Conservation (phyloP, 116 monocot species). For the Dioscorea cayenensis region DNA sequence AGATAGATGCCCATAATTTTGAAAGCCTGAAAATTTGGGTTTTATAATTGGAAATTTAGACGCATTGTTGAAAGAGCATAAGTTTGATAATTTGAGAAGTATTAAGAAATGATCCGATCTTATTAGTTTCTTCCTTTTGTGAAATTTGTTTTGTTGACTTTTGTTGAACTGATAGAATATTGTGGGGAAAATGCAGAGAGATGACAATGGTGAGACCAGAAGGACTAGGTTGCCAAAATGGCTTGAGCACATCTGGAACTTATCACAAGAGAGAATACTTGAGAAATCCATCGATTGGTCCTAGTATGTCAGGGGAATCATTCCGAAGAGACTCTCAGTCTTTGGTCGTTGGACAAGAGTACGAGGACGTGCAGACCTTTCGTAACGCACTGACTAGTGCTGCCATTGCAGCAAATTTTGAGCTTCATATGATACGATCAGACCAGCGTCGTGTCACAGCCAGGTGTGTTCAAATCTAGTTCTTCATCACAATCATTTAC, state of each 20-base stretch:
- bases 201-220: neutral
- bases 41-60: neutral
- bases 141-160: neutral
- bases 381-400: constrained; percentile 44
- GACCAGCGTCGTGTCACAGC: constrained; percentile 59
- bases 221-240: constrained; percentile 4
- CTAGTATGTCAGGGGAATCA: constrained; percentile 22
- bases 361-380: constrained; percentile 51
- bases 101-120: too few relatives aligned
- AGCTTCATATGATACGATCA: constrained; percentile 53
- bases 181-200: constrained; percentile 17
- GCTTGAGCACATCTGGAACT: constrained; percentile 3
- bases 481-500: neutral
- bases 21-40: neutral
- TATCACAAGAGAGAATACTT: constrained; percentile 16
- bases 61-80: neutral
- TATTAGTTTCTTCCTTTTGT: neutral
- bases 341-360: constrained; percentile 46
- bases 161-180: neutral
- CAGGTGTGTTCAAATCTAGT: constrained; percentile 15
- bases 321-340: constrained; percentile 39
- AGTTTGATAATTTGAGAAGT: too few relatives aligned
- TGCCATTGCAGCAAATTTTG: constrained; percentile 49
- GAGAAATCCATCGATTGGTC: constrained; percentile 5
- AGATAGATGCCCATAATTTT: too few relatives aligned